Base-by-base conservation (phyloP, 2,329 filamentous ascomycete species). In the Claviceps arundinis region DNA sequence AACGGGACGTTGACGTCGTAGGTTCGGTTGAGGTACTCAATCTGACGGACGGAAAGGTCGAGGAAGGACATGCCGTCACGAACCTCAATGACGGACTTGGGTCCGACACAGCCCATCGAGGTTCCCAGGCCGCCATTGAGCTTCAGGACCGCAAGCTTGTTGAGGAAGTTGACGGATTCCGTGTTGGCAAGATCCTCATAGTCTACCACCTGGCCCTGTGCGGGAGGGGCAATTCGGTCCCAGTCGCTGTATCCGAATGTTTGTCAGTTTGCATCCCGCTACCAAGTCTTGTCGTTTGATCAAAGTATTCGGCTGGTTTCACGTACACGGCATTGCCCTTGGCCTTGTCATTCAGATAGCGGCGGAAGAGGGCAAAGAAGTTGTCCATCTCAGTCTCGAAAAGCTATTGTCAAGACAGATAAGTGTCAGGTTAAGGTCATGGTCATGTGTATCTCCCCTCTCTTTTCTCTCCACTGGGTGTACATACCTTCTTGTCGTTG, bases 311-410 rank as follows among this genome's bases (percentile, higher is more conserved):
- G 48, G 44, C 24, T 19, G 11, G 6, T 4, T 37, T n/a, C 45
- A 50, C 81, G 59, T 77, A 85, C 80, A 93, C 81, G 50, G 82
- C 82, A 69, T 93, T 96, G 70, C 91, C 90, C 82, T 97, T 97
- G 66, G 93, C 91, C 79, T 96, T 95, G 76, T 97, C 93, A 69
- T 96, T 96, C 58, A 98, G 77, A 73, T 96, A 98, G 73, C 93
- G 84, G 67, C 93, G 87, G 85, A 98, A 98, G 56, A 98, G 85
- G 56, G 89, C 85, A 68, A 98, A 98, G 80, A 98, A 98, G 83
- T 98, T 98, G 81, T 98, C 93, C 90, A 96, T 97, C 75, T 98
- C 91, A 4, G 90, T 94, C 76, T 97, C 91, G 71, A 97, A 97
- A 60, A 94, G 82, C 87, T 88, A 60, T 61, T 50, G 30, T 14